Evolutionary conservation across 441 rosid species (phyloP), one percentile per base, ranked within the genome.

Genomic region (Kokia cookei): DNA sequence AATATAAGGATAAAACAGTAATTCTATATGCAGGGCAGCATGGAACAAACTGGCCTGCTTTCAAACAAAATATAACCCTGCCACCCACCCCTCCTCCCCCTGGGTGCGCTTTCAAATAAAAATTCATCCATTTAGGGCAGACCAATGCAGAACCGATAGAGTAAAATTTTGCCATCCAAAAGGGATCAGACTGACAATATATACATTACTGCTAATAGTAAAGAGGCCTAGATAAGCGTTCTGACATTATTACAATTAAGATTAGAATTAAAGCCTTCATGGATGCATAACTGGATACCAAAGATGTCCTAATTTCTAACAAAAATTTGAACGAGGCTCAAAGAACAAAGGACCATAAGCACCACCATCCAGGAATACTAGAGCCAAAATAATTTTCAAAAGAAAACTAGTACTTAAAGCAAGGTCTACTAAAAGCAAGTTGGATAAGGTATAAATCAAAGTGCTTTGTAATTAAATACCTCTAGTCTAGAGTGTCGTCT

Each of bases 401-500:
- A 42, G 19, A 19, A 40, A 40, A 17, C 68, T 17, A 64, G 68
- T 64, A 42, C 10, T 12, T 10, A 68, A 48, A 68, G 42, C 10
- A 9, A 17, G 14, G 50, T 62, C 35, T 61, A 66, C 51, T 40
- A 29, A 55, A 45, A 61, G 24, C 51, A 43, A 60, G 53, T 45
- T 10, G 12, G 11, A 48, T 17, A 50, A 64, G 71, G 53, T 22
- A 27, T 17, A 32, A 29, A 45, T 48, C 57, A 1, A 48, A 9
- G 72, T 24, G 37, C 73, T 62, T 45, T 10, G 58, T 69, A 53
- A 62, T 43, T 67, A 57, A 22, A 75, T 71, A 90, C 95, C 93
- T 87, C 91, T 51, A 89, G 89, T 85, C 93, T 86, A 2, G 86
- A 87, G 62, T 77, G 86, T 19, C 82, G 83, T 53, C 89, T 83